Conservation (phyloP, 2,329 filamentous ascomycete genomes). For the Annulohypoxylon truncatum region DNA sequence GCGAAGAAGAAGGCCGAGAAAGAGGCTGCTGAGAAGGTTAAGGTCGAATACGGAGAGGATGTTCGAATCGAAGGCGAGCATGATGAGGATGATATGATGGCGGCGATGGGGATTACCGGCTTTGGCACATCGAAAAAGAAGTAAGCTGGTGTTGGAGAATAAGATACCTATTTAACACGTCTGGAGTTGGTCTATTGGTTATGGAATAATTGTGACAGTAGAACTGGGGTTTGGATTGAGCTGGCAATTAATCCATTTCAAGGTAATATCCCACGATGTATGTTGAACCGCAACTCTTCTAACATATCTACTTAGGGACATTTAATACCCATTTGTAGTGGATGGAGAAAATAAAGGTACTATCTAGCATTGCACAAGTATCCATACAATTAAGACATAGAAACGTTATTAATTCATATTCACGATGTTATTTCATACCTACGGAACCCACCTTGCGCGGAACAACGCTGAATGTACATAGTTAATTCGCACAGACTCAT, state of each 20-base stretch:
- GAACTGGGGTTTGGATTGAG: conserved; percentile 11
- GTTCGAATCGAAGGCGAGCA: conserved; percentile 75
- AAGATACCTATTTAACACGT: neutral
- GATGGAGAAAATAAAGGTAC: neutral
- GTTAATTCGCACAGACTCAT: neutral
- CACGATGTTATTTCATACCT: neutral
- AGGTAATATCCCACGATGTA: neutral
- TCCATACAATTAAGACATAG: no score
- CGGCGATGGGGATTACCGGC: conserved; percentile 72
- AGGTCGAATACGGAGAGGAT: conserved; percentile 73
- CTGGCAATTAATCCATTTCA: neutral
- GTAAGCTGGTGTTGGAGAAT: conserved; percentile 6
- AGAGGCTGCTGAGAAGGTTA: conserved; percentile 66
- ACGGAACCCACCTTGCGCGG: neutral
- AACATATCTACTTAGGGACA: neutral
- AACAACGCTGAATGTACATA: neutral
- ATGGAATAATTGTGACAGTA: conserved; percentile 13
- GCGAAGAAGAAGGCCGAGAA: conserved; percentile 63
- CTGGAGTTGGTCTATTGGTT: neutral
- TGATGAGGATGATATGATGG: conserved; percentile 78
- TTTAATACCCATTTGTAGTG: conserved; percentile 1
- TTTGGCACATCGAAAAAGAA: conserved; percentile 70
- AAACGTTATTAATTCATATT: neutral
- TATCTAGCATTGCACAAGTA: no score
- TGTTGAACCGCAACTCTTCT: neutral